These are phyloP conservation scores for Penicillium soppii DNA, from an alignment of 495 filamentous ascomycete species.

Conservation along the genomic window DNA sequence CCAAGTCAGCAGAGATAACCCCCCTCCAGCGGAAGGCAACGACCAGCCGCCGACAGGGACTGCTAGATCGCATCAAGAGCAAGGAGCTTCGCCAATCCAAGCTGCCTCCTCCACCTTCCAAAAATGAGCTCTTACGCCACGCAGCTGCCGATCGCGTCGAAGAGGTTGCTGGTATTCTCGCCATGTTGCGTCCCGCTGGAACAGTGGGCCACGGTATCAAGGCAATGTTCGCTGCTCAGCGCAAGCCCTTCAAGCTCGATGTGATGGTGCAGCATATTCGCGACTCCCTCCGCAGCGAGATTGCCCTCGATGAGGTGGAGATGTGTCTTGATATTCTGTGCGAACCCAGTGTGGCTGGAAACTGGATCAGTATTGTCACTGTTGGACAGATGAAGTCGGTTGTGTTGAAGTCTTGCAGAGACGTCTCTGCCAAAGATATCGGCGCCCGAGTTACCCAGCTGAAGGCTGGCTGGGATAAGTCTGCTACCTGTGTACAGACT, in stretches of 20 bases:
- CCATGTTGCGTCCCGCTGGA: conserved; percentile 36
- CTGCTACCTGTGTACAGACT: conserved; percentile 12
- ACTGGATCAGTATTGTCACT: conserved; percentile 45
- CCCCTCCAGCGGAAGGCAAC: conserved; percentile 29
- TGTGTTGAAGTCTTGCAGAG: conserved; percentile 44
- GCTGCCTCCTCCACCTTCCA: conserved; percentile 43
- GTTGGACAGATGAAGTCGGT: conserved; percentile 42
- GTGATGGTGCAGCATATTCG: conserved; percentile 40
- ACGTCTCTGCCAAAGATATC: conserved; percentile 42
- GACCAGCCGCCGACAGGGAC: conserved; percentile 36
- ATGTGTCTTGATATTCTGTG: conserved; percentile 45
- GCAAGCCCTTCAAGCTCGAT: conserved; percentile 41
- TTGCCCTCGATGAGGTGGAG: conserved; percentile 40
- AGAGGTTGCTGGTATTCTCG: conserved; percentile 42
- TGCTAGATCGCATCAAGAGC: conserved; percentile 46
- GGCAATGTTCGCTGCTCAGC: conserved; percentile 34
- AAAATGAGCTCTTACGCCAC: conserved; percentile 37
- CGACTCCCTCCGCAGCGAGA: conserved; percentile 41
- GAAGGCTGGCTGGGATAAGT: conserved; percentile 33
- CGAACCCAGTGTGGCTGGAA: conserved; percentile 39
- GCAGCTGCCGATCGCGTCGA: conserved; percentile 41
- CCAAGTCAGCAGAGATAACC: conserved; percentile 14
- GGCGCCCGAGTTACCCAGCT: conserved; percentile 34
- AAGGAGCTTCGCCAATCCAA: conserved; percentile 46
- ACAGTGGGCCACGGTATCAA: conserved; percentile 35